Evolutionary conservation across 1,139 yeast genomes (phyloP).

Genomic region (Hansenula anomala): DNA sequence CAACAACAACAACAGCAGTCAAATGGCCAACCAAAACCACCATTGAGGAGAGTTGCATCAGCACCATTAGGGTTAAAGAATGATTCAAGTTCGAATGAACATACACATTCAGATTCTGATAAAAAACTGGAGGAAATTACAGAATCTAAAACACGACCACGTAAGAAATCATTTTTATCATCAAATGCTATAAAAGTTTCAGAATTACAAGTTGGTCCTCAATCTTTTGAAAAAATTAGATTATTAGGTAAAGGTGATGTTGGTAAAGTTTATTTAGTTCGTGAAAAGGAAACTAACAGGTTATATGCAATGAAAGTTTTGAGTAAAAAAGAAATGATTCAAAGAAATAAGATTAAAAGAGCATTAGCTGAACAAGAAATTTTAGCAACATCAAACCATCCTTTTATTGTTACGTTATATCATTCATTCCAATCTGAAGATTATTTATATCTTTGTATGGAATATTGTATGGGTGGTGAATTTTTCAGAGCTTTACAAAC

Average conservation of each 20-base stretch:
- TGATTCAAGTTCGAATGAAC: conserved; percentile 1
- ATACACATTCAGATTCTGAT: background rate
- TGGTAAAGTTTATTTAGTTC: conserved; percentile 90
- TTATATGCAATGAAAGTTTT: conserved; percentile 92
- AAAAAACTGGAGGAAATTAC: background rate
- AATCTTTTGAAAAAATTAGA: conserved; percentile 83
- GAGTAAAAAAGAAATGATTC: conserved; percentile 89
- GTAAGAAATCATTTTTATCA: conserved; percentile 20
- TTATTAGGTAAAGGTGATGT: conserved; percentile 96
- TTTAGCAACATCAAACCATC: conserved; percentile 91
- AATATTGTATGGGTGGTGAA: conserved; percentile 99
- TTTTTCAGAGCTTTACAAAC: conserved; percentile 96
- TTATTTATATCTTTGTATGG: conserved; percentile 93
- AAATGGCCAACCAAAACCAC: conserved; percentile 34
- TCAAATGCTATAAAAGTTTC: conserved; percentile 21
- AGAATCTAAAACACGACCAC: conserved; percentile 9
- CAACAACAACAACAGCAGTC: background rate
- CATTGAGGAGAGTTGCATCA: conserved; percentile 72
- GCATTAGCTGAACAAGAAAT: conserved; percentile 97
- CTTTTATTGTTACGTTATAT: conserved; percentile 91
- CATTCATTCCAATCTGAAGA: conserved; percentile 97
- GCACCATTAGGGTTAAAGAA: conserved; percentile 57
- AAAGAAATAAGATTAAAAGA: conserved; percentile 88
- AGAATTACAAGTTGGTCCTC: conserved; percentile 56
- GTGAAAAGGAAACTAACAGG: conserved; percentile 70